phyloP scores from a whole-genome alignment of 2,329 filamentous ascomycete genomes.

The Coniochaeta ligniaria region DNA sequence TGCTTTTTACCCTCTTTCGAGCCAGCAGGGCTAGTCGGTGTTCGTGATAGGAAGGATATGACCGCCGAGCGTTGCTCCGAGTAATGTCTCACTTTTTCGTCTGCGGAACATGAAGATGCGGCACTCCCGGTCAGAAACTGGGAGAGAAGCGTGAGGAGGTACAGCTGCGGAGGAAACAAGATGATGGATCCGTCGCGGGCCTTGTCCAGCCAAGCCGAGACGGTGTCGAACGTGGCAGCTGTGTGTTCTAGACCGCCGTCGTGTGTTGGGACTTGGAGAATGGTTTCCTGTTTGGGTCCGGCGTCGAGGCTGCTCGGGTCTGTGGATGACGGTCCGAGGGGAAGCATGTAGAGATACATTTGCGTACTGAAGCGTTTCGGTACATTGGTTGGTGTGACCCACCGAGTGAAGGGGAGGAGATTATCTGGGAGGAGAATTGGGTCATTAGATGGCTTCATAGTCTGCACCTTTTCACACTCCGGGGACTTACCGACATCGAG shows the following conservation, averaged over 20 bases:
- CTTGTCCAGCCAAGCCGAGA: conserved; percentile 60
- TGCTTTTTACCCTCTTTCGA: conserved; percentile 21
- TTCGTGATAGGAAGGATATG: conserved; percentile 40
- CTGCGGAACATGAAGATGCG: conserved; percentile 16
- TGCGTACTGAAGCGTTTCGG: conserved; percentile 84
- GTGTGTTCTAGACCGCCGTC: conserved; percentile 57
- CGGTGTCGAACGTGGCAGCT: conserved; percentile 69
- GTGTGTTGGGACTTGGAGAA: conserved; percentile 61
- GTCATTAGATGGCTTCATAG: background rate
- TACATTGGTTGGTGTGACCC: conserved; percentile 73
- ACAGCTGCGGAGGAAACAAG: conserved; percentile 85
- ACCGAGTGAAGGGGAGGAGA: conserved; percentile 79
- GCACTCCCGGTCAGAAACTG: conserved; percentile 36
- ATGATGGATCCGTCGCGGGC: conserved; percentile 63
- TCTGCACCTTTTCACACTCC: conserved; percentile 20
- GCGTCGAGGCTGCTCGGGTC: conserved; percentile 17
- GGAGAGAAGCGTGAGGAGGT: conserved; percentile 56
- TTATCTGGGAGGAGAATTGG: conserved; percentile 34
- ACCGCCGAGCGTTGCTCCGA: conserved; percentile 44
- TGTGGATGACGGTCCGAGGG: conserved; percentile 31
- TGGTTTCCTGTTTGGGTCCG: conserved; percentile 38
- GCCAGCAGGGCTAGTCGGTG: conserved; percentile 28
- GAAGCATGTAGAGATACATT: conserved; percentile 93
- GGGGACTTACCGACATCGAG: conserved; percentile 49
- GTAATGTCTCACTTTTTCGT: conserved; percentile 23